Evolutionary conservation across 441 rosid species (phyloP), one percentile per base, ranked within the genome.

Genomic region (Erysimum cheiri): DNA sequence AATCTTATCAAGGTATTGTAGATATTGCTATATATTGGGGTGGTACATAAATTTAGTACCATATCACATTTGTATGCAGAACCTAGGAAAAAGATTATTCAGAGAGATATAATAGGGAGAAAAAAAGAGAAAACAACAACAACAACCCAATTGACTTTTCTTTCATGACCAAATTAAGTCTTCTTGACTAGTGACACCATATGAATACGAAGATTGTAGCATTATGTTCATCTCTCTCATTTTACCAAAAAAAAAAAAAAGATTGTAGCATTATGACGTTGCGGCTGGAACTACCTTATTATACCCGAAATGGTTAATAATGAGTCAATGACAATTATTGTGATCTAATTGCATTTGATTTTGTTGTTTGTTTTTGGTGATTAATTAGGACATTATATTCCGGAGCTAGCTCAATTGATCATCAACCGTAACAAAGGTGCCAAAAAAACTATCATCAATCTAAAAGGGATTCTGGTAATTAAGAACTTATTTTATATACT

Each of bases 381-480:
- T 40, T 49, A 26, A 47, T 62, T 77, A 90, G 96, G 96, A 37
- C 88, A 87, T 70, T 87, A 87, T 60, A 82, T 87, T 74, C 90
- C 88, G n/a, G 84, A 87, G 78, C 55, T 85, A 55, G 85, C 88
- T 54, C 82, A 69, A 66, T 4, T 77, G 3, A 87, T 87, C 3
- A 78, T 85, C 9, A 70, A 67, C 12, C 74, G 68, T 11, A 84
- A 84, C 60, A 80, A 82, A 44, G 83, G 82, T 67, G 41, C 53
- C n/a, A 77, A 81, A 56, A 80, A 80, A 0, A 74, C 85, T 12
- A 52, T 67, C 10, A 73, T 92, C 41, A 90, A 85, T 67, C 81
- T 87, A 69, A 69, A 85, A 80, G 92, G 88, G 5, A 84, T 87
- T 69, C 36, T 85, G 83, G 92, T n/a, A n/a, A n/a, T n/a, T 87